Evolutionary conservation across 2,329 filamentous ascomycete genomes (phyloP).

Genomic region (Aspergillus quadrilineatus): DNA sequence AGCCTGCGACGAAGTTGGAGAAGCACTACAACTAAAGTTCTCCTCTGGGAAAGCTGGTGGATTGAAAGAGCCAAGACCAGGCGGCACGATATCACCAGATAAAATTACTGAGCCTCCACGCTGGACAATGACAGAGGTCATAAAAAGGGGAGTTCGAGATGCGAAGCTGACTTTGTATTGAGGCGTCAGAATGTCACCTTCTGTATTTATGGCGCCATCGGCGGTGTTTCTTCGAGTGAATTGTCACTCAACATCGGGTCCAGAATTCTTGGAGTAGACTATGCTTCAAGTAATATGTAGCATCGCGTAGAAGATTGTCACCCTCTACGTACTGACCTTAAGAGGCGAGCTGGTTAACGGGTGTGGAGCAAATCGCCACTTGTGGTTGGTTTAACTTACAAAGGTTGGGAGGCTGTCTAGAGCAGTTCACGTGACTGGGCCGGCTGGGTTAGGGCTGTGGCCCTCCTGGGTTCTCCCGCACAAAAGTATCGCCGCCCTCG

Average conservation of each 20-base stretch:
- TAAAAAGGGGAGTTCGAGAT: conserved; percentile 69
- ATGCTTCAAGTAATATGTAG: neutral
- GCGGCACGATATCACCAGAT: neutral
- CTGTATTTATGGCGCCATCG: neutral
- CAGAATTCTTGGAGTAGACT: neutral
- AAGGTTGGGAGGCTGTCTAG: neutral
- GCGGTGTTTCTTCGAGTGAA: neutral
- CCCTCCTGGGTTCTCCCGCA: conserved; percentile 37
- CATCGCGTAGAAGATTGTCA: no score
- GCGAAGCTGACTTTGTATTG: conserved; percentile 68
- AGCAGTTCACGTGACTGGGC: conserved; percentile 28
- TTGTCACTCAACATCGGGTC: neutral
- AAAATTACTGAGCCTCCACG: conserved; percentile 63
- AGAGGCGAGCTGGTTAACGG: no score
- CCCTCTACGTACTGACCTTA: no score
- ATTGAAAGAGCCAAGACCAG: conserved; percentile 63
- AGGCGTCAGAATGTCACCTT: neutral
- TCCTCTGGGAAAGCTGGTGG: conserved; percentile 88
- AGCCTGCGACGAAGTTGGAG: conserved; percentile 89
- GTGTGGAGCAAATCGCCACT: no score
- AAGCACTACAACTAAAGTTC: conserved; percentile 87
- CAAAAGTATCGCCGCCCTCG: conserved; percentile 38
- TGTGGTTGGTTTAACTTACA: no score
- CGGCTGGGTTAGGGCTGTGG: conserved; percentile 41
- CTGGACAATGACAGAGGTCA: conserved; percentile 72